These are phyloP conservation scores for Ulmus americana DNA, from an alignment of 331 rosid genomes.

Conservation along the genomic window DNA sequence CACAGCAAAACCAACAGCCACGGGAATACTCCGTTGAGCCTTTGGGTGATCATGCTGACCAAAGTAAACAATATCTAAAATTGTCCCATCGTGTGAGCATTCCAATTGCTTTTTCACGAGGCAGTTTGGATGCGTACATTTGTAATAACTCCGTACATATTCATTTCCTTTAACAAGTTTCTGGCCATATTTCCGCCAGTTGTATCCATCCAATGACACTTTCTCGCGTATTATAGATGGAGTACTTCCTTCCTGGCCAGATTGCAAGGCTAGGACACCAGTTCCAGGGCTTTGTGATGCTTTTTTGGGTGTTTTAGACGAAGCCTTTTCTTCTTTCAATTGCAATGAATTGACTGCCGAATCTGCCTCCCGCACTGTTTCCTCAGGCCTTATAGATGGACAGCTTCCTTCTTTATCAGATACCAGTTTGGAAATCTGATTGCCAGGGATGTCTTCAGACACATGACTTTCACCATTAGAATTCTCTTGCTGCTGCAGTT, in stretches of 20 bases:
- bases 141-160: conserved; percentile 75
- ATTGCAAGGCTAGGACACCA: conserved; percentile 18
- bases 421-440: conserved; percentile 24
- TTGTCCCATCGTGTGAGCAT: conserved; percentile 45
- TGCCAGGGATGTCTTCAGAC: conserved; percentile 30
- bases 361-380: conserved; percentile 32
- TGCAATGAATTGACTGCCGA: conserved; percentile 28
- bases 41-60: conserved; percentile 78
- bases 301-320: conserved; percentile 33
- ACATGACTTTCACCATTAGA: conserved; percentile 29
- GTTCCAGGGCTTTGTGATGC: conserved; percentile 36
- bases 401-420: conserved; percentile 26
- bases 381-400: conserved; percentile 25
- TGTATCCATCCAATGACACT: conserved; percentile 70
- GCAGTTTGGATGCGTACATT: conserved; percentile 71
- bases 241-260: conserved; percentile 39
- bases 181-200: conserved; percentile 96
- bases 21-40: conserved; percentile 43
- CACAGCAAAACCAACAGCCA: conserved; percentile 41
- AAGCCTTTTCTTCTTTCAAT: conserved; percentile 37
- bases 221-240: conserved; percentile 52
- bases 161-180: conserved; percentile 70
- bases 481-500: conserved; percentile 35
- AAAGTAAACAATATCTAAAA: conserved; percentile 56
- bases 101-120: conserved; percentile 73